Evolutionary conservation across 2,329 filamentous ascomycete species (phyloP).

Genomic region (Fonsecaea erecta): DNA sequence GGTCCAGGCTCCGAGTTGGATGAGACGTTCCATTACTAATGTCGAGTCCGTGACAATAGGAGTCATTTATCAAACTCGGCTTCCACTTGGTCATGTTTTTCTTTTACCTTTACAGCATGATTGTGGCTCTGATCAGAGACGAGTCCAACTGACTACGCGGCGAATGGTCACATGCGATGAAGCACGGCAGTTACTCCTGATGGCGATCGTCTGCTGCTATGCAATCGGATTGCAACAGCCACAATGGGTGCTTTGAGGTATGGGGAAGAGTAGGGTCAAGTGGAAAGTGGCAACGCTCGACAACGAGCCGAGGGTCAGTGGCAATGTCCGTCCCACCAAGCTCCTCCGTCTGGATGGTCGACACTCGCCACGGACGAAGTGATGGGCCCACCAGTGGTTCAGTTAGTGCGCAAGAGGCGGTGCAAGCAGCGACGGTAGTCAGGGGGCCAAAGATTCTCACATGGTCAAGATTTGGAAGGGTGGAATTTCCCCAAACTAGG

Average conservation of each 20-base stretch:
- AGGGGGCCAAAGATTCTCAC: not conserved
- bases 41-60: conserved; percentile 57
- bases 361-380: not conserved
- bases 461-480: conserved; percentile 1
- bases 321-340: not conserved
- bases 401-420: not conserved
- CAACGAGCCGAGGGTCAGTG: not conserved
- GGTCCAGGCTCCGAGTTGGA: not conserved
- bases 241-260: not conserved
- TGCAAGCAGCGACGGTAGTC: not conserved
- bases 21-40: not conserved
- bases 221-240: not conserved
- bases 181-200: conserved; percentile 38
- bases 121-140: conserved; percentile 93
- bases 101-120: conserved; percentile 99
- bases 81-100: conserved; percentile 99
- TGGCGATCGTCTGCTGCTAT: conserved; percentile 9
- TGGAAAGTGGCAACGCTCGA: not conserved
- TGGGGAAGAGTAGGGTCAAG: not conserved
- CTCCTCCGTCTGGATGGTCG: not conserved
- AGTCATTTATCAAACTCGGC: conserved; percentile 98
- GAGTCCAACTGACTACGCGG: conserved; percentile 73
- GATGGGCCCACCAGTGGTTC: not conserved
- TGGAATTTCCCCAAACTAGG: not conserved
- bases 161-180: conserved; percentile 48